Conservation (phyloP, 176 grass and related monocot species). For the Aegilops tauschii region DNA sequence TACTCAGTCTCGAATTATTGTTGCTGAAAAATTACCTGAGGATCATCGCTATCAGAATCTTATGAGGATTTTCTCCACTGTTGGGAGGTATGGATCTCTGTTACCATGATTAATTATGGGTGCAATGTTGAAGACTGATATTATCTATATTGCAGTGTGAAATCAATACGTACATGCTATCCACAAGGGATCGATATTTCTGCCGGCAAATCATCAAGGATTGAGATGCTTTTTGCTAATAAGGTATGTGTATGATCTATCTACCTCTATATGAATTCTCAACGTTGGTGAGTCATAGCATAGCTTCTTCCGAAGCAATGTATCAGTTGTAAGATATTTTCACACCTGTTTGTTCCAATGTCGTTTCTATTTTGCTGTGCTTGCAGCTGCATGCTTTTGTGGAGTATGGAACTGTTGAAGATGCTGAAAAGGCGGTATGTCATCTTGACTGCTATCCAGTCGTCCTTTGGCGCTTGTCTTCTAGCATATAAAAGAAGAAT, state of each 20-base stretch:
- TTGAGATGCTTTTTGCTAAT: conserved; percentile 93
- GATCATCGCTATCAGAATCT: conserved; percentile 86
- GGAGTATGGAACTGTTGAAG: conserved; percentile 81
- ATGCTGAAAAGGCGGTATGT: conserved; percentile 90
- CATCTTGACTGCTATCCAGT: conserved; percentile 19
- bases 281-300: not conserved
- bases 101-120: conserved; percentile 5
- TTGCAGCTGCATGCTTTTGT: conserved; percentile 95
- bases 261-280: not conserved
- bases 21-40: conserved; percentile 93
- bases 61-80: conserved; percentile 91
- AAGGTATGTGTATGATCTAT: conserved; percentile 47
- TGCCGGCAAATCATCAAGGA: conserved; percentile 59
- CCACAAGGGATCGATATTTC: conserved; percentile 62
- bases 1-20: conserved; percentile 77
- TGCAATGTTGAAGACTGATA: conserved; percentile 6
- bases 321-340: conserved; percentile 2
- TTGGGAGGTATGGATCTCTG: conserved; percentile 68
- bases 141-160: conserved; percentile 63
- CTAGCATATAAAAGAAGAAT: not conserved
- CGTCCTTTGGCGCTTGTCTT: not conserved
- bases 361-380: conserved; percentile 13
- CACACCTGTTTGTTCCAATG: not conserved
- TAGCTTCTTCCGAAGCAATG: not conserved
- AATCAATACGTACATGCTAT: conserved; percentile 95